Percentiles rank a stretch among this genome's conserved stretches.
Conservation (phyloP, 441 rosid species). For the Erysimum cheiri region DNA sequence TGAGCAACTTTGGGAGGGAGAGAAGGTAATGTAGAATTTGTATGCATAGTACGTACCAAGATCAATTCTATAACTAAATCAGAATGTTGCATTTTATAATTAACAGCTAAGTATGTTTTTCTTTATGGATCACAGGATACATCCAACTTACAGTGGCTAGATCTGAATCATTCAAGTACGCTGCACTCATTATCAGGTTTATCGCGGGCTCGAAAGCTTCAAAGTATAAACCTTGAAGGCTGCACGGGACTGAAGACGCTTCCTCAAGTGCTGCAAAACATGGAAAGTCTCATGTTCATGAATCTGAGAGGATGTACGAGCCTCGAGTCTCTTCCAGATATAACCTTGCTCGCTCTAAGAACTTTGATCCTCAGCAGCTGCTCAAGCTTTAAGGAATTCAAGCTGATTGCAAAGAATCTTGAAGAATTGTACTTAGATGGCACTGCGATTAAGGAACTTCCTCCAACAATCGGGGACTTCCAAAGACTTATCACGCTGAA, state of each 20-base stretch:
- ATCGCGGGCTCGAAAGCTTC: slow-evolving; percentile 21
- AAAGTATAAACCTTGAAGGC: slow-evolving; percentile 36
- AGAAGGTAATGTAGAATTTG: slow-evolving; percentile 6
- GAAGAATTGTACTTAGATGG: slow-evolving; percentile 34
- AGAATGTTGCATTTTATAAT: too few species aligned
- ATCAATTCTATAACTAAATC: too few species aligned
- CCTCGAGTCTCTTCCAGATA: slow-evolving; percentile 23
- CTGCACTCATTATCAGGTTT: slow-evolving; percentile 18
- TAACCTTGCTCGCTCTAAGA: slow-evolving; percentile 23
- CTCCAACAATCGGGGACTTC: slow-evolving; percentile 28
- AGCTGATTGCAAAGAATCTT: neutral
- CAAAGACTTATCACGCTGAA: slow-evolving; percentile 37
- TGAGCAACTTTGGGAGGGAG: slow-evolving; percentile 31
- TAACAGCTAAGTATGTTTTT: too few species aligned
- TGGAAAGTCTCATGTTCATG: slow-evolving; percentile 32
- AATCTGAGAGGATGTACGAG: slow-evolving; percentile 35
- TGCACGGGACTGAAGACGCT: slow-evolving; percentile 9
- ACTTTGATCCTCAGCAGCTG: slow-evolving; percentile 36
- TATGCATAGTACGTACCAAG: too few species aligned
- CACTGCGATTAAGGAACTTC: slow-evolving; percentile 29
- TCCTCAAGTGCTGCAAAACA: slow-evolving; percentile 15
- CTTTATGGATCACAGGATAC: neutral
- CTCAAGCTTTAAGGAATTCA: slow-evolving; percentile 17
- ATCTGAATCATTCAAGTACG: slow-evolving; percentile 32
- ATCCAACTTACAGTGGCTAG: slow-evolving; percentile 24